Percentiles rank a stretch among this genome's conserved stretches.
phyloP scores from a whole-genome alignment of 1,284 basidiomycete species.

The Ustilago bromivora region DNA sequence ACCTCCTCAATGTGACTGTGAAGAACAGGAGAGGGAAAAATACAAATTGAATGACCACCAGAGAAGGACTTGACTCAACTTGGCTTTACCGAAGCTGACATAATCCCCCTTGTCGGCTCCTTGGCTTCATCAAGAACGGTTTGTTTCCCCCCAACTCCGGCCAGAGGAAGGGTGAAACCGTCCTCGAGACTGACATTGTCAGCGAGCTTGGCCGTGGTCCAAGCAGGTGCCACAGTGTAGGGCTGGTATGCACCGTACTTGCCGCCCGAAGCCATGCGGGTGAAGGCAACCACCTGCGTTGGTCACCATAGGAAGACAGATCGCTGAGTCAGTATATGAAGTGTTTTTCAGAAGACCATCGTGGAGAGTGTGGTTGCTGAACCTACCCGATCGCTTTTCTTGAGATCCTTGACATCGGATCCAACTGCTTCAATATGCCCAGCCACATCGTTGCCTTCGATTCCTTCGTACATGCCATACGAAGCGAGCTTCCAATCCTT shows the following conservation, averaged over 20 bases:
- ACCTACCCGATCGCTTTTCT: conserved; percentile 60
- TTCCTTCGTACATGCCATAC: conserved; percentile 18
- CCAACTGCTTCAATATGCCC: conserved; percentile 48
- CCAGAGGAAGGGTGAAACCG: conserved; percentile 68
- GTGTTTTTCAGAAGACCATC: neutral
- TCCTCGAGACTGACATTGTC: conserved; percentile 65
- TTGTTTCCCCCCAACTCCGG: too few species aligned
- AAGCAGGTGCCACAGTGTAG: conserved; percentile 56
- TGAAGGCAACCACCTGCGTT: conserved; percentile 54
- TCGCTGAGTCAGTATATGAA: neutral
- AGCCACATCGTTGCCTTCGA: conserved; percentile 68
- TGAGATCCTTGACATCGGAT: conserved; percentile 55
- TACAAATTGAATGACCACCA: too few species aligned
- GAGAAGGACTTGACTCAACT: too few species aligned
- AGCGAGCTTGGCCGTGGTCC: conserved; percentile 54
- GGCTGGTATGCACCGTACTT: conserved; percentile 67
- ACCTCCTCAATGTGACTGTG: too few species aligned
- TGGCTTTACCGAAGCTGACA: too few species aligned
- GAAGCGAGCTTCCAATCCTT: conserved; percentile 68
- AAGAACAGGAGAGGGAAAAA: too few species aligned
- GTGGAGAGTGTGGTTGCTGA: neutral
- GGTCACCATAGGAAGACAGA: neutral
- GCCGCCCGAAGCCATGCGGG: conserved; percentile 52
- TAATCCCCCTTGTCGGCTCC: too few species aligned
- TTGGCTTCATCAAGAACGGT: too few species aligned